Evolutionary conservation across 2,329 filamentous ascomycete species (phyloP).

Genomic region (Xylogone sp.): DNA sequence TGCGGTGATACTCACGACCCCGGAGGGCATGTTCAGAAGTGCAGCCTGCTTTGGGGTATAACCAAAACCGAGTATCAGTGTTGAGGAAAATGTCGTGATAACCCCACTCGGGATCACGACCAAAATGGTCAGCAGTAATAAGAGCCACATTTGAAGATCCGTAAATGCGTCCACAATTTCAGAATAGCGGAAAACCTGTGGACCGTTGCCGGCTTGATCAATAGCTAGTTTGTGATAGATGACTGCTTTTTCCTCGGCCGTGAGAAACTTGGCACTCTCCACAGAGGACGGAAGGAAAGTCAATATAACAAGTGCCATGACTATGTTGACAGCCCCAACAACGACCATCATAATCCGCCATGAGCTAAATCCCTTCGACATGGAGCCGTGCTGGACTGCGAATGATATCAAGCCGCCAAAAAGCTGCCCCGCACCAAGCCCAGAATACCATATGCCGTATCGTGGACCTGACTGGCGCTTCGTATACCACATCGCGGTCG

Average conservation of each 20-base stretch:
- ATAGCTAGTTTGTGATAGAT: conserved; percentile 18
- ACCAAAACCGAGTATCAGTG: conserved; percentile 29
- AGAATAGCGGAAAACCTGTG: conserved; percentile 41
- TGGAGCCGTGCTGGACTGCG: conserved; percentile 25
- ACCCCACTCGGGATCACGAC: background rate
- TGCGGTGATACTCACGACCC: conserved; percentile 37
- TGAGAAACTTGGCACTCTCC: conserved; percentile 21
- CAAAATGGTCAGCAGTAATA: conserved; percentile 1
- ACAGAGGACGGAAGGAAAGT: conserved; percentile 20
- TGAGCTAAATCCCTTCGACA: conserved; percentile 27
- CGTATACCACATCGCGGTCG: conserved; percentile 29
- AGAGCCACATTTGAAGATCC: conserved; percentile 2
- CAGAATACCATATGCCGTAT: conserved; percentile 26
- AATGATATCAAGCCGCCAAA: conserved; percentile 27
- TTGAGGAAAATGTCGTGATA: conserved; percentile 3
- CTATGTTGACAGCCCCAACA: conserved; percentile 22
- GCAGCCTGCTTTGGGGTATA: conserved; percentile 38
- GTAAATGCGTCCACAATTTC: conserved; percentile 42
- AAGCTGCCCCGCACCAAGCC: conserved; percentile 25
- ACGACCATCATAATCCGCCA: conserved; percentile 48
- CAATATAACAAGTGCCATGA: conserved; percentile 17
- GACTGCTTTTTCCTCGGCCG: conserved; percentile 11
- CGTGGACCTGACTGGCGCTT: conserved; percentile 19
- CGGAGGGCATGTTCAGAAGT: conserved; percentile 39
- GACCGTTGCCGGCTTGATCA: conserved; percentile 51